Evolutionary conservation across 148 eudicot species (phyloP).

Genomic region (Chenopodium album): DNA sequence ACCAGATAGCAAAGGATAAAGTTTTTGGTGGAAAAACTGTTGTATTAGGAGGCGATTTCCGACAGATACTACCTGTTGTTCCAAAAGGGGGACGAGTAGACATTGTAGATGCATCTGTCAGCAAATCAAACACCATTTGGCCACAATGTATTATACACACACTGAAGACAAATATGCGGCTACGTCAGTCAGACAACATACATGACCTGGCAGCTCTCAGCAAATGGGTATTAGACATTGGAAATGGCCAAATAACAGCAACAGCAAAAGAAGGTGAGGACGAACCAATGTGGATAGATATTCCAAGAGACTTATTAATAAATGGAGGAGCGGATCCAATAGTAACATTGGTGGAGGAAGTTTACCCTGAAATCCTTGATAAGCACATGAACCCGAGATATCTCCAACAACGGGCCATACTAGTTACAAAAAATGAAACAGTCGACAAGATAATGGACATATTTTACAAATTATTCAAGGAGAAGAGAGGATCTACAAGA

Average conservation of each 20-base stretch:
- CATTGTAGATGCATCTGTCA: neutral
- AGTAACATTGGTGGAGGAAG: too few relatives aligned
- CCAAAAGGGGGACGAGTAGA: neutral
- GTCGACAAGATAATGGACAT: too few relatives aligned
- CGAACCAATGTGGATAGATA: too few relatives aligned
- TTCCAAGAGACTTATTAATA: too few relatives aligned
- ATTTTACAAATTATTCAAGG: too few relatives aligned
- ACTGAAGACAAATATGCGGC: neutral
- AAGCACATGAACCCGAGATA: too few relatives aligned
- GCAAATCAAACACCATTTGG: neutral
- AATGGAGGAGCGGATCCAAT: too few relatives aligned
- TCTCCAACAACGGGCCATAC: too few relatives aligned
- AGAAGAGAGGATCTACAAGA: too few relatives aligned
- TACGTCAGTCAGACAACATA: neutral
- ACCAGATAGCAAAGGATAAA: neutral
- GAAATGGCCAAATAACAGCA: neutral
- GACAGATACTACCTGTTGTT: conserved; percentile 1
- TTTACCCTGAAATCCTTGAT: too few relatives aligned
- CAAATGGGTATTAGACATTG: conserved; percentile 10
- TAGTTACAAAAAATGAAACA: too few relatives aligned
- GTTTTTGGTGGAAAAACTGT: conserved; percentile 4
- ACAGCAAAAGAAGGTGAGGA: too few relatives aligned
- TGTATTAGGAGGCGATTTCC: conserved; percentile 3
- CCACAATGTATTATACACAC: neutral
- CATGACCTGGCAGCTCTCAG: neutral